Base-by-base conservation (phyloP, 768 basidiomycete genomes). In the Clavaria fumosa region DNA sequence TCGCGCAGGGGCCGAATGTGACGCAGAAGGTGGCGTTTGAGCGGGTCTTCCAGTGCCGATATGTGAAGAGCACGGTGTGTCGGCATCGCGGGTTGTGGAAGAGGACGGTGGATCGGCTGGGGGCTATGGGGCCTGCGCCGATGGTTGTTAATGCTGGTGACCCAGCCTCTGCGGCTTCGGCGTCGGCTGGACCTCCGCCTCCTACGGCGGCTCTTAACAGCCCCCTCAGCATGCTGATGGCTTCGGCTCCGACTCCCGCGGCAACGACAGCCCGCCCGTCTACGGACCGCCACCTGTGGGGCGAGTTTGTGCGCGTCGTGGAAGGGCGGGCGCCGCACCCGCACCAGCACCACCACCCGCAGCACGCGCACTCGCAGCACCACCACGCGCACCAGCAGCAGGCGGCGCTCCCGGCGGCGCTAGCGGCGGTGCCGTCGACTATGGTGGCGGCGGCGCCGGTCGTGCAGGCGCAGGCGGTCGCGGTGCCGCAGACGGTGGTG, bases 41-140 rank as follows among this genome's bases (percentile, higher is more conserved):
- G 50, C 70, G 72, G 24, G 70, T 78, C 27, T 80, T 80, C 52
- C 71, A 72, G 21, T 72, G 67, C 45, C 63, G 75, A 22, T 80
- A 80, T 48, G 76, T 80, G 20, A 79, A 80, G 55, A 74, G 72
- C 48, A 80, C 78, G 0, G 72, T 79, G 12, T 77, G 77, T 50
- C 66, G 77, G 7, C 76, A 78, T 47, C 65, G 75, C 12, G 71
- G 70, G 0, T 67, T 77, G 30, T 78, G 78, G 68, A 60, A 69
- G 38, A 66, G 69, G 42, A 74, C 78, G 2, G 64, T 63, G 22
- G 51, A 55, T 31, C 50, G 49, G 5, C 45, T 76, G 37, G 57
- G 68, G 18, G n/a, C n/a, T n/a, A 60, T 59, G 32, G 54, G 66
- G 50, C 78, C 69, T 44, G 70, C 72, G 53, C 52, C 56, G 18